Evolutionary conservation across 2,329 filamentous ascomycete genomes (phyloP), one percentile per base, ranked within the genome.

Genomic region (Cladophialophora bantiana): DNA sequence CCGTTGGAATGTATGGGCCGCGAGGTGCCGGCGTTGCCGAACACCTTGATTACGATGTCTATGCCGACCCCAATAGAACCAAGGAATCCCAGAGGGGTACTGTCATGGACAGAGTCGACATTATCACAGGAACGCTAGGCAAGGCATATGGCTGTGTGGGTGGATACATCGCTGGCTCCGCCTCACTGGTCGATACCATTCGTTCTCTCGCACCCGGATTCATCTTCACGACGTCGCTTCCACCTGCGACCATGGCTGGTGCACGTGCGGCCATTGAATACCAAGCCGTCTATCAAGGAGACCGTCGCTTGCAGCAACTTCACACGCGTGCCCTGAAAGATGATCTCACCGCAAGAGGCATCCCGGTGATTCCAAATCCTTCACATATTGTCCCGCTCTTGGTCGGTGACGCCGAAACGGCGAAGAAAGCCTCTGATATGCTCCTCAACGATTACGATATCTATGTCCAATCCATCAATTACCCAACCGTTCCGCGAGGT

Each of bases 381-480:
- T 96, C 92, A 58, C 95, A 99, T 82, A 99, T 99, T 76, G 86
- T 99, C 60, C 95, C 95, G 3, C 87, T 98, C 62, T 86, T 99
- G 12, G 94, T 99, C 58, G 95, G 95, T 66, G 95, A 96, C 75
- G 95, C 95, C 55, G 94, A 95, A 80, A 83, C 96, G 48, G 95
- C 95, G 67, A 97, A 95, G 84, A 85, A 90, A 73, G 95, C 95
- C 7, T 96, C 92, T 31, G 95, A 99, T 77, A 88, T 96, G 83
- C 88, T 99, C 26, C 86, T 99, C 13, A 89, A 91, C 72, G 90
- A 96, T 72, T 91, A 97, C 83, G 88, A 89, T 68, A 97, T 99
- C 77, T 99, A 99, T 77, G 95, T 99, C 32, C 95, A 99, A 82
- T 93, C 93, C 63, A 98, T 99, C 86, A 99, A 99, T 83, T 98